Evolutionary conservation across 2,329 filamentous ascomycete species (phyloP), one percentile per base, ranked within the genome.

Genomic region (Talaromyces pinophilus): DNA sequence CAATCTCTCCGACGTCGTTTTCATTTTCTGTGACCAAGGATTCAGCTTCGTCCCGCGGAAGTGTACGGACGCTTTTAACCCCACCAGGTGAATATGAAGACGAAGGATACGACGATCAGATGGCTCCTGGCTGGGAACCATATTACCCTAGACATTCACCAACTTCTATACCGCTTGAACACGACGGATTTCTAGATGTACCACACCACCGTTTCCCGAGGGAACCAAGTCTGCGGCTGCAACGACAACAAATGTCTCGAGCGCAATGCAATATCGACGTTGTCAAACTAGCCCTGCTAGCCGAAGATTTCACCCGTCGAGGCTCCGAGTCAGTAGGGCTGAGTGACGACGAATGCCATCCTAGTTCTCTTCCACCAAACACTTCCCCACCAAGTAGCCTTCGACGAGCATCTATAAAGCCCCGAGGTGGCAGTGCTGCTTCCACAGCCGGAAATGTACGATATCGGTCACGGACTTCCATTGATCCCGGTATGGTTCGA

Each of bases 51-150:
- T 35, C 66, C 44, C 35, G 59, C 19, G 52, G 64, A 46, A 52
- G 70, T 71, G 17, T 72, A 71, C 28, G 77, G 17, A 65, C 76
- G 52, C 70, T 78, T 67, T 70, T 79, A 22, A 79, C 77, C 1
- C 76, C 77, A 3, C 77, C 77, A 6, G 77, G 78, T 22, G 77
- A 78, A 67, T 74, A 75, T n/a, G 76, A 78, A 55, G 76, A 78
- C n/a, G 74, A 77, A 46, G 72, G 73, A 50, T 73, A 71, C 35
- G 71, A 70, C 68, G 82, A 82, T 75, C 90, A 87, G 59, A 81
- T 81, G 5, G 28, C 38, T 46, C 35, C 62, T 5, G 60, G 82
- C 78, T 66, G 94, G 84, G 71, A 87, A 83, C 71, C 88, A 84
- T 67, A 89, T 91, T 65, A 88, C 87, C 70, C 80, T 67, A 1